These are phyloP conservation scores for Suhomyces kunorum DNA, from an alignment of 1,139 yeast species.

Conservation along the genomic window DNA sequence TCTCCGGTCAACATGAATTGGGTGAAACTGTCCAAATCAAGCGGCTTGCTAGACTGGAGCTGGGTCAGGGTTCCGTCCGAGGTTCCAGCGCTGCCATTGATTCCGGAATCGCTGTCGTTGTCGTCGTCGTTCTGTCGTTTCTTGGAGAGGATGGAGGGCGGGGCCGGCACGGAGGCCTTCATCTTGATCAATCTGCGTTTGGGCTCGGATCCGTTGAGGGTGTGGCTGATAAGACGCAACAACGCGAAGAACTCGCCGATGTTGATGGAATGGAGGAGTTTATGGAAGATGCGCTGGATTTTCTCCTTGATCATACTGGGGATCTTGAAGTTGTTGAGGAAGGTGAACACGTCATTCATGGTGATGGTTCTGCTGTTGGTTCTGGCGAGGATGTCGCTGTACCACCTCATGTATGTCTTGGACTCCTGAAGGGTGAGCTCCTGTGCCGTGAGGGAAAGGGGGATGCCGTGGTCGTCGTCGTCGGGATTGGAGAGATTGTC, in stretches of 20 bases:
- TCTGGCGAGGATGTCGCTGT: conserved; percentile 64
- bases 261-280: conserved; percentile 53
- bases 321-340: conserved; percentile 62
- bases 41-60: conserved; percentile 26
- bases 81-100: conserved; percentile 27
- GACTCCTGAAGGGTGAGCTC: conserved; percentile 66
- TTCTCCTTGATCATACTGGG: conserved; percentile 43
- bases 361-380: conserved; percentile 57
- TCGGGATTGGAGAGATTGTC: conserved; percentile 5
- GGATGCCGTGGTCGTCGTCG: conserved; percentile 34
- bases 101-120: conserved; percentile 30
- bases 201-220: conserved; percentile 50
- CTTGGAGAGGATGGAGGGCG: conserved; percentile 64
- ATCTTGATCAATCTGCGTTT: conserved; percentile 50
- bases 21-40: conserved; percentile 74
- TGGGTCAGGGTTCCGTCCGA: conserved; percentile 1
- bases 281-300: conserved; percentile 52
- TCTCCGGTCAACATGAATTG: conserved; percentile 74
- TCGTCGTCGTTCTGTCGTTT: conserved; percentile 51
- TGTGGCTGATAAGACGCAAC: conserved; percentile 63
- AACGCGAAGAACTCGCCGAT: conserved; percentile 79
- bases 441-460: conserved; percentile 61
- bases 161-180: conserved; percentile 63
- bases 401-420: conserved; percentile 77
- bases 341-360: conserved; percentile 62